Evolutionary conservation across 306 rosid genomes (phyloP).

Genomic region (Cucumis cinereus): DNA sequence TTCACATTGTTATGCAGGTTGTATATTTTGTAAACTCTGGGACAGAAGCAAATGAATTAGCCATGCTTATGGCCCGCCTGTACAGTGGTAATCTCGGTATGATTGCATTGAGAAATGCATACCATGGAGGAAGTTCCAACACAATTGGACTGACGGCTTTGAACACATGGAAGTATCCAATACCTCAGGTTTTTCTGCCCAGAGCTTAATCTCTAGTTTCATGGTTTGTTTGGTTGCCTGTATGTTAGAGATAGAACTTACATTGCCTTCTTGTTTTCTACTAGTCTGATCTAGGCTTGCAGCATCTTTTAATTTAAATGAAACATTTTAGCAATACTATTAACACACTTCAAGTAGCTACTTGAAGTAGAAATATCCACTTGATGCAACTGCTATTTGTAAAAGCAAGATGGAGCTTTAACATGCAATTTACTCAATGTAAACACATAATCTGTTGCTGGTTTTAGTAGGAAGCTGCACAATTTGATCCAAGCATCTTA

Average conservation of each 20-base stretch:
- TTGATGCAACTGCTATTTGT: not conserved
- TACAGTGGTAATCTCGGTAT: constrained; percentile 71
- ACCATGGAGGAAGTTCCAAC: constrained; percentile 83
- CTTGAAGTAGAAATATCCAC: not conserved
- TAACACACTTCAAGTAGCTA: not conserved
- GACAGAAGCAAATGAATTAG: constrained; percentile 84
- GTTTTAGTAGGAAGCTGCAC: not conserved
- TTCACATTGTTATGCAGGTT: constrained; percentile 39
- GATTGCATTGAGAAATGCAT: constrained; percentile 83
- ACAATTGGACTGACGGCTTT: constrained; percentile 74
- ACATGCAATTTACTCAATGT: not conserved
- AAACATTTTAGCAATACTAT: not conserved
- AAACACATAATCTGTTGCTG: not conserved
- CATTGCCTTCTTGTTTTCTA: constrained; percentile 2
- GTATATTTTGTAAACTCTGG: constrained; percentile 92
- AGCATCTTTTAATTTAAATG: not conserved
- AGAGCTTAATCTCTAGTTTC: not conserved
- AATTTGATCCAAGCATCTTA: not conserved
- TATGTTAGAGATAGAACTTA: not conserved
- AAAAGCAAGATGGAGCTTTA: not conserved
- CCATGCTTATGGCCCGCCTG: constrained; percentile 88
- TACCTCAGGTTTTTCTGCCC: constrained; percentile 56
- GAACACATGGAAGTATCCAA: constrained; percentile 81
- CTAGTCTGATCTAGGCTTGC: not conserved
- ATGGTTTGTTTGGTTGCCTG: not conserved